phyloP scores from a whole-genome alignment of 1,284 basidiomycete genomes.

The Moniliella sp. region DNA sequence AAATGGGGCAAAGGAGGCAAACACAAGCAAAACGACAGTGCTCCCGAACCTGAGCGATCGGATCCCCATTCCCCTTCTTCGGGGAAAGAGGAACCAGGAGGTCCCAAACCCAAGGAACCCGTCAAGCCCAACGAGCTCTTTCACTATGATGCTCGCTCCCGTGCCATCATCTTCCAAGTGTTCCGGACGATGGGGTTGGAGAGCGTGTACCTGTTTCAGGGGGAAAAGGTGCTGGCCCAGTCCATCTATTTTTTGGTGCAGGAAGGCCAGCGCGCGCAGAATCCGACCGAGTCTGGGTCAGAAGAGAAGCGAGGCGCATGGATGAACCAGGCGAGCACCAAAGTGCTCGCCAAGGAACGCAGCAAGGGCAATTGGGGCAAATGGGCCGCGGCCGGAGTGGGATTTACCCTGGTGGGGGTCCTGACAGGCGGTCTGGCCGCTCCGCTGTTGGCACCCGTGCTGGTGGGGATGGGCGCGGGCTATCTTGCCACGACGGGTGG shows the following conservation, averaged over 20 bases:
- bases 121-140: constrained; percentile 23
- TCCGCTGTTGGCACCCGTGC: constrained; percentile 17
- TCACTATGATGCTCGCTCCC: constrained; percentile 21
- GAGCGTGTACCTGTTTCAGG: constrained; percentile 10
- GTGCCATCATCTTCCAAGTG: constrained; percentile 20
- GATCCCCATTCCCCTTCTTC: too few species aligned
- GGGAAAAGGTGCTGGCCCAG: constrained; percentile 17
- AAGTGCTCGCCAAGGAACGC: constrained; percentile 12
- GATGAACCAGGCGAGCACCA: constrained; percentile 17
- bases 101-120: constrained; percentile 4
- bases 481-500: constrained; percentile 22
- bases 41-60: too few species aligned
- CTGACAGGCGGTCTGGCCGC: constrained; percentile 22
- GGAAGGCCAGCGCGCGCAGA: neutral
- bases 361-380: constrained; percentile 17
- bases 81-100: too few species aligned
- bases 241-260: constrained; percentile 4
- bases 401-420: constrained; percentile 17
- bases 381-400: constrained; percentile 17
- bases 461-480: constrained; percentile 17
- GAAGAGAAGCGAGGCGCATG: constrained; percentile 7
- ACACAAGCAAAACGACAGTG: too few species aligned
- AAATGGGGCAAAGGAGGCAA: too few species aligned
- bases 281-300: neutral
- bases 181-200: constrained; percentile 14